Evolutionary conservation across 768 basidiomycete genomes (phyloP), one percentile per base, ranked within the genome.

Genomic region (Russula lepida): DNA sequence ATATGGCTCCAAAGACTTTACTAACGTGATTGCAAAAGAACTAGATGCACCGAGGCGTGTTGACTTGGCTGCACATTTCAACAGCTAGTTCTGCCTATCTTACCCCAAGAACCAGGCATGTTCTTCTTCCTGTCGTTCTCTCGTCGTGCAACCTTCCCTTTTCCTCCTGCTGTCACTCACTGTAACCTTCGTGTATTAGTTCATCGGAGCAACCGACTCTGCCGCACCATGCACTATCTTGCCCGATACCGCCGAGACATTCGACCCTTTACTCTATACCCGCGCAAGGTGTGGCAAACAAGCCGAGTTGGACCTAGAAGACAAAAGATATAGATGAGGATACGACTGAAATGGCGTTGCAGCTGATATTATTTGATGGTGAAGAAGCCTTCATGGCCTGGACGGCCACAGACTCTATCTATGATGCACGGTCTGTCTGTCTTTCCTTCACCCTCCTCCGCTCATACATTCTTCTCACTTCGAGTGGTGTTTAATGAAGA

Each of bases 181-280:
- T 19, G 6, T 53, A 28, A 21, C 28, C 6, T 30, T 54, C 37
- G 37, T 39, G 30, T 55, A 63, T 64, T 74, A 98, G 91, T 99
- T 99, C 71, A 76, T 99, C 68, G 97, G 97, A 37, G 97, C 97
- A 9, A 98, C 94, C 11, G 97, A 99, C 71, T 97, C 94, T 1
- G 97, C 95, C 6, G 93, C 92, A 37, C 85, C 97, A 2, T 98
- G 95, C 66, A 92, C 94, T 3, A 86, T 98, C 74, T 81, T 99
- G 77, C 81, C 98, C 32, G 94, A 98, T 73, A 76, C 97, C 17
- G 97, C 94, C 0, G 89, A 94, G 73, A 75, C 88, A 4, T 74
- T 98, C 44, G 83, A 89, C 62, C 84, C 84, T 0, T 74, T 95
- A 43, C 72, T 98, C 17, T 79, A 88, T 33, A 74, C 78, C 13